Conservation (phyloP, 164 flowering plant species). For the Taxillus chinensis region DNA sequence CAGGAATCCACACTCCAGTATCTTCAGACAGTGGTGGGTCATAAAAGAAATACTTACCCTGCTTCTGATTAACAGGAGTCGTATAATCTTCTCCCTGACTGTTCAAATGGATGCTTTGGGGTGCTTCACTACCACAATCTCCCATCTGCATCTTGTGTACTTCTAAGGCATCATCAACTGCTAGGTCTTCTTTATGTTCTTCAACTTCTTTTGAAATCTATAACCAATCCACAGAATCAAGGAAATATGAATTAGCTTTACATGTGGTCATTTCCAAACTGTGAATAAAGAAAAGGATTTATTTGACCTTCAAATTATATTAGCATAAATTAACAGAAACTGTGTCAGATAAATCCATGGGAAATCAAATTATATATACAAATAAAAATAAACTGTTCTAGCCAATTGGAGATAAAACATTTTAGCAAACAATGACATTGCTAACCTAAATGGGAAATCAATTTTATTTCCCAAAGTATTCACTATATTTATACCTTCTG, state of each 20-base stretch:
- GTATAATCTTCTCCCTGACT: not conserved
- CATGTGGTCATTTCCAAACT: not conserved
- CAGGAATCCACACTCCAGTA: conserved; percentile 96
- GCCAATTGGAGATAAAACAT: too few species aligned
- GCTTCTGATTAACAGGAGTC: conserved; percentile 18
- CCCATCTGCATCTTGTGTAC: not conserved
- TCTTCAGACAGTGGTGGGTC: conserved; percentile 77
- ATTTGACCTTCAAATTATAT: not conserved
- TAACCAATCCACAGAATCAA: not conserved
- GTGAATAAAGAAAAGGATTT: not conserved
- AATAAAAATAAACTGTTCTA: not conserved
- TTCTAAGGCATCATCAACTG: not conserved
- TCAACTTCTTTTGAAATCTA: not conserved
- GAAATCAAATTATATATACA: not conserved
- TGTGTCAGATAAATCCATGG: too few species aligned
- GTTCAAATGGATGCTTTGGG: not conserved
- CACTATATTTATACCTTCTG: too few species aligned
- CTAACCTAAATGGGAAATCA: too few species aligned
- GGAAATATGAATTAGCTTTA: not conserved
- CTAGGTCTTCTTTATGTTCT: not conserved
- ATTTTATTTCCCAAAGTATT: too few species aligned
- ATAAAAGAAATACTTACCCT: conserved; percentile 60
- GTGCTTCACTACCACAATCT: not conserved
- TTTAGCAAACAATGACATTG: too few species aligned
- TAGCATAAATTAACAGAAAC: not conserved